These are phyloP conservation scores for Fusarium abutilonis DNA, from an alignment of 2,329 filamentous ascomycete species.

Conservation along the genomic window DNA sequence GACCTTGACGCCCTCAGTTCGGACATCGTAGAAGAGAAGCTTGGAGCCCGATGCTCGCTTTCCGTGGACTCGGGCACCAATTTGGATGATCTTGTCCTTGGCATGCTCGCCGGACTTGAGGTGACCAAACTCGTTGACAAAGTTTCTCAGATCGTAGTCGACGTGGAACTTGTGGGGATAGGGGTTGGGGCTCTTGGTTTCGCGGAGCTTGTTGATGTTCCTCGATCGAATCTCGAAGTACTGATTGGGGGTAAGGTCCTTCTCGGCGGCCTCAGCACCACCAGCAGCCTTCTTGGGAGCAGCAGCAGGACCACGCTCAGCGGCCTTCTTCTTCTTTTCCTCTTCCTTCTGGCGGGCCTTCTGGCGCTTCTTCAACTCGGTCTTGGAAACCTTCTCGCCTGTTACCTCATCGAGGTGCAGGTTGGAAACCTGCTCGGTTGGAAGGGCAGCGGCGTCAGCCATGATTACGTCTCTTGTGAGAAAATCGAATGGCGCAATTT, in stretches of 20 bases:
- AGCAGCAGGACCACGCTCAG: conserved; percentile 76
- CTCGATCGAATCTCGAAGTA: conserved; percentile 97
- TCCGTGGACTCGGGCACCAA: conserved; percentile 90
- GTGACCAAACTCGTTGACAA: conserved; percentile 78
- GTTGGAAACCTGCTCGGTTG: conserved; percentile 69
- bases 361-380: conserved; percentile 92
- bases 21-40: conserved; percentile 85
- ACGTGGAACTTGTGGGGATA: conserved; percentile 94
- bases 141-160: conserved; percentile 83
- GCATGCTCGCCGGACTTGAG: conserved; percentile 89
- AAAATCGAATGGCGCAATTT: conserved; percentile 15
- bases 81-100: conserved; percentile 76
- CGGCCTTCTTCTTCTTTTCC: conserved; percentile 88
- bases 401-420: conserved; percentile 91
- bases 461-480: conserved; percentile 40
- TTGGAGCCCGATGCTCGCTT: conserved; percentile 84
- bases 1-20: conserved; percentile 68
- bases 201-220: conserved; percentile 65
- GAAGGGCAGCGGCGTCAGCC: conserved; percentile 49
- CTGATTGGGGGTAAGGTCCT: conserved; percentile 67
- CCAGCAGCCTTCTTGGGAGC: conserved; percentile 55
- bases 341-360: conserved; percentile 90
- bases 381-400: conserved; percentile 86
- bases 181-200: conserved; percentile 53
- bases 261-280: conserved; percentile 70